Percentiles rank a stretch among this genome's conserved stretches.
These are phyloP conservation scores for Grigorovia humatica DNA, from an alignment of 805 yeast species.

Conservation along the genomic window DNA sequence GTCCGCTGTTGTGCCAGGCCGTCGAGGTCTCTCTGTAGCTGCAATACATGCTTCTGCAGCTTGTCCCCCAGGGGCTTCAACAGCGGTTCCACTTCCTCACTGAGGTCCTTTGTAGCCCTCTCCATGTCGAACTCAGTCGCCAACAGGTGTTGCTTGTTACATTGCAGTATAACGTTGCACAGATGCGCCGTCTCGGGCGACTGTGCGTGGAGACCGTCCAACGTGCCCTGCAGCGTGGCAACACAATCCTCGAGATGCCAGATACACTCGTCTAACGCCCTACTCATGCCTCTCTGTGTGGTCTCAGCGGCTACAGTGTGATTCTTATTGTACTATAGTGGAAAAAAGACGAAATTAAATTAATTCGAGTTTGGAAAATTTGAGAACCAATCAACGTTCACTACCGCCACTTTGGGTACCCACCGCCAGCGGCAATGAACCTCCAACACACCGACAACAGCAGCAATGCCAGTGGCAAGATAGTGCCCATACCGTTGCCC, in stretches of 20 bases:
- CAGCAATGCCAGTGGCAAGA: not conserved
- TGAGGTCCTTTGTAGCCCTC: constrained; percentile 24
- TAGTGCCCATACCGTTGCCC: not conserved
- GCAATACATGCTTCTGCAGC: constrained; percentile 17
- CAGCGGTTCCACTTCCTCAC: constrained; percentile 26
- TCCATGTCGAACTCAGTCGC: constrained; percentile 28
- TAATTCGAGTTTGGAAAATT: not conserved
- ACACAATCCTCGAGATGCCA: constrained; percentile 15
- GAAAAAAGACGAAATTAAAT: too few species aligned
- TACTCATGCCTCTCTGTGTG: constrained; percentile 12
- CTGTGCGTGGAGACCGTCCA: constrained; percentile 10
- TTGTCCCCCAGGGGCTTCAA: constrained; percentile 20
- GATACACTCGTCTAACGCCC: constrained; percentile 16
- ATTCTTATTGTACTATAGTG: too few species aligned
- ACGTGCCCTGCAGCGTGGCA: constrained; percentile 14
- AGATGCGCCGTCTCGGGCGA: constrained; percentile 16
- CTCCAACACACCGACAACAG: too few species aligned
- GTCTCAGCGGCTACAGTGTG: too few species aligned
- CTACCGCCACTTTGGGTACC: too few species aligned
- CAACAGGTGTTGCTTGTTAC: constrained; percentile 21
- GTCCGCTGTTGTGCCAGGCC: constrained; percentile 23
- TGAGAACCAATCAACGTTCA: too few species aligned
- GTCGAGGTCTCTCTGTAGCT: constrained; percentile 21
- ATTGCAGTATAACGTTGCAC: constrained; percentile 17
- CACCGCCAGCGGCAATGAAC: too few species aligned